Base-by-base conservation (phyloP, 2,329 filamentous ascomycete species). In the Fusarium sp. region DNA sequence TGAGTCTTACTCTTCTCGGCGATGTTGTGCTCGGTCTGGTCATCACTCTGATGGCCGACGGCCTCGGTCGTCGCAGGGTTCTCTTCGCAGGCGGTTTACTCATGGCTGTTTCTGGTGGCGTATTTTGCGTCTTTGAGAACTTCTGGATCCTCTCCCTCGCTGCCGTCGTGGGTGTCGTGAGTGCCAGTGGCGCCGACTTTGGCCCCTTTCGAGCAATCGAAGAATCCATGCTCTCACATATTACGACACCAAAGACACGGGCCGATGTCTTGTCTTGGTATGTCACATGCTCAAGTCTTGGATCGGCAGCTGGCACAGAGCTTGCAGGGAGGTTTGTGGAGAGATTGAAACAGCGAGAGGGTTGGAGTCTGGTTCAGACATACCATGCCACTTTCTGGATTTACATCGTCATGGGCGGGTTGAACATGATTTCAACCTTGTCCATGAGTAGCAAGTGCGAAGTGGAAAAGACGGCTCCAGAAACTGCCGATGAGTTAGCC, bases 241-340 rank as follows among this genome's bases (percentile, higher is more conserved):
- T 93, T 52, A 92, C 90, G 0, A 85, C 82, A 0, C 85, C 87
- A 0, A 81, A 84, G 34, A 88, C 87, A 1, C 83, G 91, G 56
- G 84, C 89, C 16, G 90, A 93, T 80, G 90, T 93, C n/a, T 84
- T 92, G 68, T 87, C 89, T 10, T 93, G 91, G 91, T 92, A 93
- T 76, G 87, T 92, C 45, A 90, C 88, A 18, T 85, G 83, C 3
- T 87, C 89, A 1, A 86, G 86, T n/a, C 81, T 91, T 2, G 90
- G 89, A 2, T 88, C 88, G 0, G 85, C 88, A 0, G 75, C 87
- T 6, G 90, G 90, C 3, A 89, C 85, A 9, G 89, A 88, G 73
- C 70, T 85, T 2, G 85, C 87, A 0, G 90, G 90, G 1, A 80
- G 87, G 50, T 81, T 89, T 50, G 82, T 91, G 32, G 85, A 88